A percentile compares a stretch with the other conserved stretches of the same genome.
phyloP scores from a whole-genome alignment of 2,329 filamentous ascomycete species.

The Bisporella sp. region DNA sequence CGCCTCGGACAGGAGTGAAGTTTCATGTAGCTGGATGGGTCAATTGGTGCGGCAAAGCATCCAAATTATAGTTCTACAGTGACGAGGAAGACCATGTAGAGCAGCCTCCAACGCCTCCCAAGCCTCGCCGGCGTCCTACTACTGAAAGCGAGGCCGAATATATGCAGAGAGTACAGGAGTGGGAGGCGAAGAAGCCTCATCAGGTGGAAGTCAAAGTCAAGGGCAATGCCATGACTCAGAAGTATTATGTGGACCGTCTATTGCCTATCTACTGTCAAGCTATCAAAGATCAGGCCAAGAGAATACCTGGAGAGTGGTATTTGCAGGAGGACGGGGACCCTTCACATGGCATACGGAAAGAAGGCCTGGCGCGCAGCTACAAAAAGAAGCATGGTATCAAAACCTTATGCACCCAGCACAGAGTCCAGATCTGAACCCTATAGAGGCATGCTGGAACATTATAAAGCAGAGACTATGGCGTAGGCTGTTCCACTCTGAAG shows the following conservation, averaged over 20 bases:
- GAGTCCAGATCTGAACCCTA: not conserved
- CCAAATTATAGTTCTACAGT: slow-evolving; percentile 4
- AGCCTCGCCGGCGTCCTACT: too few species aligned
- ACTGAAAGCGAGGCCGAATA: slow-evolving; percentile 2
- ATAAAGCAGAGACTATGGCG: slow-evolving; percentile 6
- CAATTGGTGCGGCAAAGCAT: not conserved
- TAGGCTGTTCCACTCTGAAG: slow-evolving; percentile 3
- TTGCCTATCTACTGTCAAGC: slow-evolving; percentile 4
- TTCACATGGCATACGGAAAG: slow-evolving; percentile 3
- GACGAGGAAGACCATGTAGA: slow-evolving; percentile 2
- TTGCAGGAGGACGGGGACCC: too few species aligned
- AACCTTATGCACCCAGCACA: not conserved
- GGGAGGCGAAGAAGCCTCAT: slow-evolving; percentile 4
- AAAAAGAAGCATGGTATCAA: not conserved
- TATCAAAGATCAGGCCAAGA: not conserved
- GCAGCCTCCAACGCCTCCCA: slow-evolving; percentile 1
- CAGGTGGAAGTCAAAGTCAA: not conserved
- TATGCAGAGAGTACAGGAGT: slow-evolving; percentile 2
- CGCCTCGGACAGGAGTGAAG: not conserved
- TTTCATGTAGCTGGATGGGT: not conserved
- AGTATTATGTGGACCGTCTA: too few species aligned
- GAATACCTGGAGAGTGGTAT: slow-evolving; percentile 2
- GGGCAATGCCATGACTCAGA: too few species aligned
- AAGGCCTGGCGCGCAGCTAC: slow-evolving; percentile 1
- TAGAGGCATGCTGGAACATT: slow-evolving; percentile 1